These are phyloP conservation scores for Capsella bursapastoris DNA, from an alignment of 345 rosid species.

Conservation along the genomic window DNA sequence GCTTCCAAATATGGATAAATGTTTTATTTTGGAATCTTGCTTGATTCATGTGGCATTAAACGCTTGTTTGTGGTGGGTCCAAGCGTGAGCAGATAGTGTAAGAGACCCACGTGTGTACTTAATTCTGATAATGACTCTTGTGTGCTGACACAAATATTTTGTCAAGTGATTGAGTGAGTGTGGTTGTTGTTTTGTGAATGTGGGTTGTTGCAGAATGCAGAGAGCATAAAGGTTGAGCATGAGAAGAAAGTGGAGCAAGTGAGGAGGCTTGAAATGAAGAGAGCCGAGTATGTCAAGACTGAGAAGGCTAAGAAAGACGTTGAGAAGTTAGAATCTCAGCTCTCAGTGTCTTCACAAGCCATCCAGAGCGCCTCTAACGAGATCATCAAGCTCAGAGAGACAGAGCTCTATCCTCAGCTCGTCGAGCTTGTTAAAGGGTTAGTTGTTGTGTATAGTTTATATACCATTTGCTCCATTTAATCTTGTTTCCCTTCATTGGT, in stretches of 20 bases:
- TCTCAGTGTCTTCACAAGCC: slow-evolving; percentile 83
- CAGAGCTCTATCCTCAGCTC: slow-evolving; percentile 87
- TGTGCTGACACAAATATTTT: slow-evolving; percentile 39
- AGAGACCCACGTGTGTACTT: slow-evolving; percentile 46
- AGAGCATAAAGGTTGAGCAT: slow-evolving; percentile 69
- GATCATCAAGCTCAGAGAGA: slow-evolving; percentile 82
- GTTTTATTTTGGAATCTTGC: slow-evolving; percentile 15
- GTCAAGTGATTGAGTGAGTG: slow-evolving; percentile 17
- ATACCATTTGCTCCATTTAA: slow-evolving; percentile 5
- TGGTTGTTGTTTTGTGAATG: slow-evolving; percentile 38
- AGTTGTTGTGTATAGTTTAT: slow-evolving; percentile 34
- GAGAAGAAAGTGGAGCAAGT: slow-evolving; percentile 77
- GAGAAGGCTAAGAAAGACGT: slow-evolving; percentile 83
- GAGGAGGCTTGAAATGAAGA: slow-evolving; percentile 86
- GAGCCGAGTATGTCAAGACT: slow-evolving; percentile 79
- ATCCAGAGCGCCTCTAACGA: slow-evolving; percentile 80
- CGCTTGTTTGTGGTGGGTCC: slow-evolving; percentile 40
- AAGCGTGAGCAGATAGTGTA: slow-evolving; percentile 42
- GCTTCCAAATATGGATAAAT: slow-evolving; percentile 34
- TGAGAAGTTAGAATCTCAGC: slow-evolving; percentile 84
- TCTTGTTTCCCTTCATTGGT: background rate
- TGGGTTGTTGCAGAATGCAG: slow-evolving; percentile 61
- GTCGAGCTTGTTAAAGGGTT: slow-evolving; percentile 87
- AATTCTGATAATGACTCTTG: slow-evolving; percentile 11
- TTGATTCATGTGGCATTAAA: slow-evolving; percentile 30